Conservation (phyloP, 768 basidiomycete genomes). For the Tricholoma saponaceum region DNA sequence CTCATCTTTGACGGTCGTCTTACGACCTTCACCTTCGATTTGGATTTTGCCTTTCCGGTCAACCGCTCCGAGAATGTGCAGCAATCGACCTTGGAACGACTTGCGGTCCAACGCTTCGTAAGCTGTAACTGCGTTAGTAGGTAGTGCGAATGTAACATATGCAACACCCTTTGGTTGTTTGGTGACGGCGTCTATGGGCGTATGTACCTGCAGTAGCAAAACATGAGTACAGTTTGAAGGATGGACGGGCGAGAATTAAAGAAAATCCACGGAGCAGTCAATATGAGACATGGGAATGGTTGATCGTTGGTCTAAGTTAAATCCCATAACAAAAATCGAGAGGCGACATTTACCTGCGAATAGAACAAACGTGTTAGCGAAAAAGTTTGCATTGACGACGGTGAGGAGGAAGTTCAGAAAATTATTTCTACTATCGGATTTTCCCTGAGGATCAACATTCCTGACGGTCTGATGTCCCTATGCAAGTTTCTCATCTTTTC, state of each 20-base stretch:
- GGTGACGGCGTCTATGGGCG: slow-evolving; percentile 40
- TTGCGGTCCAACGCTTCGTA: slow-evolving; percentile 76
- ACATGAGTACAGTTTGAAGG: not conserved
- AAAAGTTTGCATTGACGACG: slow-evolving; percentile 1
- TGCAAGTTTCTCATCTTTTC: slow-evolving; percentile 39
- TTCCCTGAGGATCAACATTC: slow-evolving; percentile 58
- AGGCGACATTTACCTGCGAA: slow-evolving; percentile 25
- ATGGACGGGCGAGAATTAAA: slow-evolving; percentile 16
- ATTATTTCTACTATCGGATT: slow-evolving; percentile 61
- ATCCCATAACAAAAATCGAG: slow-evolving; percentile 16
- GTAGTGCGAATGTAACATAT: slow-evolving; percentile 42
- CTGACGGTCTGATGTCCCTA: slow-evolving; percentile 68
- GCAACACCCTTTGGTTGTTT: slow-evolving; percentile 49
- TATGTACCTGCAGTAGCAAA: slow-evolving; percentile 37
- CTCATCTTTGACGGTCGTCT: slow-evolving; percentile 56
- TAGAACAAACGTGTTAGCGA: slow-evolving; percentile 3
- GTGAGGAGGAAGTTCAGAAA: slow-evolving; percentile 28
- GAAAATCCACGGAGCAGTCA: slow-evolving; percentile 30
- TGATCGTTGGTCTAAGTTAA: slow-evolving; percentile 33
- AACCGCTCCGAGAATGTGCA: slow-evolving; percentile 87
- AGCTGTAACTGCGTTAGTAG: slow-evolving; percentile 53
- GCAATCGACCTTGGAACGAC: slow-evolving; percentile 85
- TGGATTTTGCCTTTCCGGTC: slow-evolving; percentile 51
- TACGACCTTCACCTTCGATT: slow-evolving; percentile 36
- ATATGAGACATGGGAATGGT: slow-evolving; percentile 29